A percentile compares a stretch with the other conserved stretches of the same genome.
Conservation (phyloP, 352 stramenopile genomes). For the Globisporangium carolinianum region DNA sequence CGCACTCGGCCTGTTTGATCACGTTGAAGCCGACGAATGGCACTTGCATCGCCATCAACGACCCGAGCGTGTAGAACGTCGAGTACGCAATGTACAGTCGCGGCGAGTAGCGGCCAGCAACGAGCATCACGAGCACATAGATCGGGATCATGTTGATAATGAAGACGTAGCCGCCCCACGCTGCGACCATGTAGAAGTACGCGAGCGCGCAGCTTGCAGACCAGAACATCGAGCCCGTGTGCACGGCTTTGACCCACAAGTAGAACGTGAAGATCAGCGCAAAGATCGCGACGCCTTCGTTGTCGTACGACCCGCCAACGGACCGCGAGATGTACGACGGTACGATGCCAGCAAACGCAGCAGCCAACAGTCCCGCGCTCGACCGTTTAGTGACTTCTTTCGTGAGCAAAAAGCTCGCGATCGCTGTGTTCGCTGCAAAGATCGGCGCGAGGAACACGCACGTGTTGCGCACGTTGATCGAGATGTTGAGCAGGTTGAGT, state of each 20-base stretch:
- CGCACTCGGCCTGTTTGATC: constrained; percentile 85
- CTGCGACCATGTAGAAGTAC: constrained; percentile 98
- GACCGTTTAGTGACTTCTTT: constrained; percentile 87
- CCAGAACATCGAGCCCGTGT: constrained; percentile 88
- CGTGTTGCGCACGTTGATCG: constrained; percentile 90
- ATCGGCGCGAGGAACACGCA: constrained; percentile 89
- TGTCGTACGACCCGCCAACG: constrained; percentile 97
- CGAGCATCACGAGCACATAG: constrained; percentile 92
- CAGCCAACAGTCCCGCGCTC: constrained; percentile 85
- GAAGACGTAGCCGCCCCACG: constrained; percentile 98
- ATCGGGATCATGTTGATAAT: constrained; percentile 99
- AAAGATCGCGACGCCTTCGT: constrained; percentile 97
- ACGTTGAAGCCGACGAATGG: constrained; percentile 97
- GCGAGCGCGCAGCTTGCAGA: constrained; percentile 75
- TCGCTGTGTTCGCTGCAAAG: constrained; percentile 85
- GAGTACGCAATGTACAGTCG: constrained; percentile 96
- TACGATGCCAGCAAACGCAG: constrained; percentile 95
- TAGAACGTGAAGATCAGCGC: constrained; percentile 98
- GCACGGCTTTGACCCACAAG: constrained; percentile 93
- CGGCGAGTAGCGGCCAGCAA: constrained; percentile 90
- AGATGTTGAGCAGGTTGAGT: constrained; percentile 88
- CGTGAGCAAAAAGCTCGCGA: constrained; percentile 88
- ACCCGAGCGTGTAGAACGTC: constrained; percentile 96
- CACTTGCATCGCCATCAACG: constrained; percentile 94
- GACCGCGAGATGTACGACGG: constrained; percentile 96